Conservation (phyloP, 2,329 filamentous ascomycete species). For the Mycocentrospora acerina region DNA sequence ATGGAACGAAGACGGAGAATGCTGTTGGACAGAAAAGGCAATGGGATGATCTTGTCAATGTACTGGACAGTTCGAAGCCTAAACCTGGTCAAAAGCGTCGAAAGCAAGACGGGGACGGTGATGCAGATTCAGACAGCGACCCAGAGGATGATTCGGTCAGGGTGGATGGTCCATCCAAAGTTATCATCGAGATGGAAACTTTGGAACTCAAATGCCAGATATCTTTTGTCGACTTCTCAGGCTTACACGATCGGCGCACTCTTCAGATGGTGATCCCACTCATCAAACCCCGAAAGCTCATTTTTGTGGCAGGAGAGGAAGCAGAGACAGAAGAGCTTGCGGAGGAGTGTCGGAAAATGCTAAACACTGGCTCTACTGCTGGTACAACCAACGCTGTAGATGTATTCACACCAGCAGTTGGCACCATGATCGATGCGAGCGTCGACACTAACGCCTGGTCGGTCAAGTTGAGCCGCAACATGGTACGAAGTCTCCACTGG, state of each 20-base stretch:
- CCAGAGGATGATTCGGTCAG: conserved; percentile 55
- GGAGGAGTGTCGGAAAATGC: conserved; percentile 72
- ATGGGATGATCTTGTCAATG: conserved; percentile 71
- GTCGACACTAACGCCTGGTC: conserved; percentile 98
- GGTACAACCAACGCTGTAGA: conserved; percentile 53
- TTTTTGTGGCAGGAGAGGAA: conserved; percentile 79
- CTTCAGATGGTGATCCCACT: conserved; percentile 93
- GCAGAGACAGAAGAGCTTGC: conserved; percentile 76
- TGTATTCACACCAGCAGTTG: conserved; percentile 80
- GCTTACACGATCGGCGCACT: conserved; percentile 89
- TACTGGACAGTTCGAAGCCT: conserved; percentile 41
- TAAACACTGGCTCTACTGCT: conserved; percentile 47
- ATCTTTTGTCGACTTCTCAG: conserved; percentile 87
- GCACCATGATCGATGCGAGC: conserved; percentile 78
- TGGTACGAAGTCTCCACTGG: conserved; percentile 89
- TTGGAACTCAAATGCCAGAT: conserved; percentile 73
- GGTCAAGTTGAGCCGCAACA: conserved; percentile 80
- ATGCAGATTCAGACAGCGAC: conserved; percentile 48
- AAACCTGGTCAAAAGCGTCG: conserved; percentile 61
- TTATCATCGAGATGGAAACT: conserved; percentile 64
- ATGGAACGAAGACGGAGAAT: conserved; percentile 51
- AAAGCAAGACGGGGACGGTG: conserved; percentile 40
- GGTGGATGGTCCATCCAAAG: conserved; percentile 71
- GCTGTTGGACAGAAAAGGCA: conserved; percentile 85
- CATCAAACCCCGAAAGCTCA: conserved; percentile 90